Evolutionary conservation across 306 rosid species (phyloP).

Genomic region (Macrotyloma uniflorum): DNA sequence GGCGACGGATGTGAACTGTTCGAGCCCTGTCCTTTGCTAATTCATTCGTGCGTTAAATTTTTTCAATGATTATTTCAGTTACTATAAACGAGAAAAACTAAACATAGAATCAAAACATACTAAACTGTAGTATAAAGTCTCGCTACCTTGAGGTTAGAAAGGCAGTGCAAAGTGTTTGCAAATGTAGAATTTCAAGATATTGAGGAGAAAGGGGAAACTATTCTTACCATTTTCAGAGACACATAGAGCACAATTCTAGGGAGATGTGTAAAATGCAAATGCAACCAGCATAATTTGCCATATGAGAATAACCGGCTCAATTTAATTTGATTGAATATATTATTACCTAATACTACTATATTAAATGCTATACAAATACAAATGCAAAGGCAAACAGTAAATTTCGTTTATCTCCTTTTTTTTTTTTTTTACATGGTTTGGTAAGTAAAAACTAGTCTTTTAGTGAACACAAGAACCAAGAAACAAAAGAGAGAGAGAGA

Average conservation of each 20-base stretch:
- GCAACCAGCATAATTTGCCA: background rate
- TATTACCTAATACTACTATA: background rate
- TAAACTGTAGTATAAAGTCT: background rate
- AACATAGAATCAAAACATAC: too few species aligned
- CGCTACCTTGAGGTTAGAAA: background rate
- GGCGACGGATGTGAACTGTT: background rate
- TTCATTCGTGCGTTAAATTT: background rate
- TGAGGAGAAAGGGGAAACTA: background rate
- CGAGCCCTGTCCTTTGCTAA: background rate
- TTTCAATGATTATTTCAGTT: background rate
- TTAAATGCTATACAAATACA: too few species aligned
- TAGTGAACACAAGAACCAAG: background rate
- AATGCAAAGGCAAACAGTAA: too few species aligned
- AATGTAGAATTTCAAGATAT: background rate
- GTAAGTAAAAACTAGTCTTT: background rate
- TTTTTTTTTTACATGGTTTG: background rate
- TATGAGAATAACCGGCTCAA: background rate
- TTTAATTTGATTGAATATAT: background rate
- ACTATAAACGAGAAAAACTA: background rate
- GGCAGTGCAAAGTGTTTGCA: background rate
- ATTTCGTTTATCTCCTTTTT: background rate
- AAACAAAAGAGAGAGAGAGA: background rate
- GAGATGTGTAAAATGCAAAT: background rate
- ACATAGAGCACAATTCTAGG: background rate
- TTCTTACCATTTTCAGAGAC: background rate